phyloP scores from a whole-genome alignment of 2,329 filamentous ascomycete species.

The Penicillium sp. region DNA sequence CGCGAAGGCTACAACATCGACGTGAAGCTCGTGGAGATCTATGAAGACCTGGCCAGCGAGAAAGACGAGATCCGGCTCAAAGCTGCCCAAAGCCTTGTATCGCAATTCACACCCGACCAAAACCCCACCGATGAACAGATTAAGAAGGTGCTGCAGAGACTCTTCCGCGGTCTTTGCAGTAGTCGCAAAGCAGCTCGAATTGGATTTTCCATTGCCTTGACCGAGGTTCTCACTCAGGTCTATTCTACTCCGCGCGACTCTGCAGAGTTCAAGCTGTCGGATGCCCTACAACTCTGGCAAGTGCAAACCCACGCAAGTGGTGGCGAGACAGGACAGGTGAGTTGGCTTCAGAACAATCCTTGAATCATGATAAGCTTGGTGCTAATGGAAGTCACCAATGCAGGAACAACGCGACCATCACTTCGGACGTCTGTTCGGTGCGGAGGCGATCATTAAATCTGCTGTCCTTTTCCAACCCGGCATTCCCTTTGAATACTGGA shows the following conservation, averaged over 20 bases:
- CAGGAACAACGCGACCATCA: constrained; percentile 84
- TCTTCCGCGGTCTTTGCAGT: constrained; percentile 87
- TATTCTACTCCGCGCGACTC: constrained; percentile 48
- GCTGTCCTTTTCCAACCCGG: constrained; percentile 65
- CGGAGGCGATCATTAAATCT: constrained; percentile 82
- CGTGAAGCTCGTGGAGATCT: constrained; percentile 49
- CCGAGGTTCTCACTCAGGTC: constrained; percentile 73
- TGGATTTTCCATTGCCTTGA: constrained; percentile 85
- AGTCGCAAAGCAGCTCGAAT: constrained; percentile 83
- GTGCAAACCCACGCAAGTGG: constrained; percentile 53
- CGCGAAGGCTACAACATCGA: constrained; percentile 45
- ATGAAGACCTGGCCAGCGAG: constrained; percentile 49
- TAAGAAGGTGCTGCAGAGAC: constrained; percentile 52
- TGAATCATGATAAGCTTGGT: background rate
- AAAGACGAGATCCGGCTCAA: constrained; percentile 48
- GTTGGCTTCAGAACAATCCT: constrained; percentile 10
- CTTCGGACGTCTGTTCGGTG: constrained; percentile 83
- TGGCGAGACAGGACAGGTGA: constrained; percentile 55
- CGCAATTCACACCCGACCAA: constrained; percentile 45
- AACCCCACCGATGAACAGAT: constrained; percentile 42
- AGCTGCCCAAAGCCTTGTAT: constrained; percentile 45
- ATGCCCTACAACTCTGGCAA: constrained; percentile 53
- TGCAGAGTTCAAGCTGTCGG: constrained; percentile 39
- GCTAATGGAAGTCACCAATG: constrained; percentile 53
- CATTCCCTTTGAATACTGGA: constrained; percentile 51